phyloP scores from a whole-genome alignment of 331 rosid genomes.

The Quercus phellos region DNA sequence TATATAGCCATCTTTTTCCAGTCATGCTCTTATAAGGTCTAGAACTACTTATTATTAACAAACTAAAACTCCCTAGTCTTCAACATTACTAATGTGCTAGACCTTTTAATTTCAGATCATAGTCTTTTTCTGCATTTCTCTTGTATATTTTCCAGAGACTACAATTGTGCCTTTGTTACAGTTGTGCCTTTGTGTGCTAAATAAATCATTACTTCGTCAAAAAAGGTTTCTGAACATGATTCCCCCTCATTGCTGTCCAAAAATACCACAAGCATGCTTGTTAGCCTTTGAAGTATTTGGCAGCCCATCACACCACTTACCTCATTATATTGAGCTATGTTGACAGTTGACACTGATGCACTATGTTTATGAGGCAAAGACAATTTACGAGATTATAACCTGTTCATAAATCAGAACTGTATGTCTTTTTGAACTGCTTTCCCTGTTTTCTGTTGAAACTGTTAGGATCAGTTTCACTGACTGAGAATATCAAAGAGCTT shows the following conservation, averaged over 20 bases:
- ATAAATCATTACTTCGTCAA: not conserved
- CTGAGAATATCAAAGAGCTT: not conserved
- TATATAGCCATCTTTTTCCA: not conserved
- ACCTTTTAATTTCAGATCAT: not conserved
- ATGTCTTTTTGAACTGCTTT: not conserved
- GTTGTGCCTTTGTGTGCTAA: not conserved
- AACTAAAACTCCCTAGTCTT: not conserved
- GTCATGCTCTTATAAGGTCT: not conserved
- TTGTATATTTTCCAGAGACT: not conserved
- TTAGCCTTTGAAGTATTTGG: not conserved
- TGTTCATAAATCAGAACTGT: not conserved
- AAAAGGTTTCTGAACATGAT: not conserved
- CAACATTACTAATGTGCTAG: not conserved
- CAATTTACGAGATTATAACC: not conserved
- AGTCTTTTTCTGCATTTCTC: not conserved
- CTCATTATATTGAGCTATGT: not conserved
- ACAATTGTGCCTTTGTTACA: not conserved
- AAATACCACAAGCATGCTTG: not conserved
- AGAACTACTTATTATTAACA: not conserved
- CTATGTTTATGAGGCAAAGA: not conserved
- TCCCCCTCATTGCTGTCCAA: not conserved
- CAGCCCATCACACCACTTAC: not conserved
- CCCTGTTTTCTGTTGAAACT: not conserved
- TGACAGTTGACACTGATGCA: not conserved
- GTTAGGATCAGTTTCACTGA: not conserved